phyloP scores from a whole-genome alignment of 441 rosid species.

The Gossypium gossypioides region DNA sequence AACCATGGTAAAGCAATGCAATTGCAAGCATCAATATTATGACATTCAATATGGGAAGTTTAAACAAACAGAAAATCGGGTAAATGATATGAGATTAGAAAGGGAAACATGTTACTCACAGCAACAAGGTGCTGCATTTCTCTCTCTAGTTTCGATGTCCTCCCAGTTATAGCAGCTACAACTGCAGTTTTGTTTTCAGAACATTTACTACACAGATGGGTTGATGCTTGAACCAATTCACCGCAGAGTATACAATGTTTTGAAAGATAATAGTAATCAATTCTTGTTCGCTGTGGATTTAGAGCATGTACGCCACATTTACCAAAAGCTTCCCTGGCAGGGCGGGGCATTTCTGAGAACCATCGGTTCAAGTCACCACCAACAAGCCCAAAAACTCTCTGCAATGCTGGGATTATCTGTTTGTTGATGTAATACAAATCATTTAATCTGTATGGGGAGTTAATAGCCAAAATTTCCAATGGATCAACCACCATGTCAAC shows the following conservation, averaged over 20 bases:
- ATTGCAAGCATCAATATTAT: not conserved
- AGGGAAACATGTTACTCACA: conserved; percentile 31
- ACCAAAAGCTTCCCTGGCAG: conserved; percentile 49
- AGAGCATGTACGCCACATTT: conserved; percentile 39
- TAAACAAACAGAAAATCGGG: not conserved
- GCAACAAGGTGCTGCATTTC: conserved; percentile 86
- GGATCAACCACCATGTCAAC: conserved; percentile 98
- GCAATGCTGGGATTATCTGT: conserved; percentile 92
- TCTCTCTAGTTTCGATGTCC: conserved; percentile 72
- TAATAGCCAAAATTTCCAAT: conserved; percentile 59
- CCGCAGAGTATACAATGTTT: conserved; percentile 80
- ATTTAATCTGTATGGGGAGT: conserved; percentile 74
- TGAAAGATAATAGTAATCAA: conserved; percentile 78
- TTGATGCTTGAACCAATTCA: conserved; percentile 66
- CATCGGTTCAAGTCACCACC: conserved; percentile 74
- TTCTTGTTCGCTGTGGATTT: conserved; percentile 56
- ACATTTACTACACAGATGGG: conserved; percentile 62
- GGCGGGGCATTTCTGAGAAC: conserved; percentile 86
- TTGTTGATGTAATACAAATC: conserved; percentile 80
- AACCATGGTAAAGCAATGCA: not conserved
- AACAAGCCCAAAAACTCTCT: conserved; percentile 77
- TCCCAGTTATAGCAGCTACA: conserved; percentile 56
- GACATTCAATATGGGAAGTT: not conserved
- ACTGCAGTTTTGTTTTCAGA: conserved; percentile 40
- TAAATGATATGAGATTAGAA: not conserved